These are phyloP conservation scores for Amoebophrya sp. DNA, from an alignment of 169 alveolate genomes.

Conservation along the genomic window DNA sequence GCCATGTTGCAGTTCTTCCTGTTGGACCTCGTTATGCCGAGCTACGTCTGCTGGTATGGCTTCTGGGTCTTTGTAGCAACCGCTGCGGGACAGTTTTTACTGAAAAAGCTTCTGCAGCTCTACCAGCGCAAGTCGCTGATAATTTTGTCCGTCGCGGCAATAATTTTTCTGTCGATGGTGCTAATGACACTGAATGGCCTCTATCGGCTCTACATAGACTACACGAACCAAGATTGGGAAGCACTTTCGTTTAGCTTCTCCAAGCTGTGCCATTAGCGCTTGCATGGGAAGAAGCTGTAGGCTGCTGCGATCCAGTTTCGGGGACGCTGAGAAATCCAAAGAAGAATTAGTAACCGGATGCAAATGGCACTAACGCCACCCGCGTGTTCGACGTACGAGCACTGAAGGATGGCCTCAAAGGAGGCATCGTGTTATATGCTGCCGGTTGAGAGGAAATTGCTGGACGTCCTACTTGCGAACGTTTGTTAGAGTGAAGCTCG, in stretches of 20 bases:
- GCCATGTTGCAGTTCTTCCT: neutral
- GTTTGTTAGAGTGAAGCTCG: too few relatives aligned
- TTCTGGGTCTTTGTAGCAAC: neutral
- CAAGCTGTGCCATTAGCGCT: neutral
- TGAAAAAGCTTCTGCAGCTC: neutral
- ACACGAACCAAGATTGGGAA: neutral
- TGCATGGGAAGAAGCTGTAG: too few relatives aligned
- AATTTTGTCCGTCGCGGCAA: neutral
- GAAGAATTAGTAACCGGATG: too few relatives aligned
- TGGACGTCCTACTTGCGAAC: too few relatives aligned
- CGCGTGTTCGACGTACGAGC: too few relatives aligned
- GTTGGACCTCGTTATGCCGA: neutral
- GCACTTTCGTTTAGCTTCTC: neutral
- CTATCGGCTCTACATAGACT: neutral
- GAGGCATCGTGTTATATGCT: too few relatives aligned
- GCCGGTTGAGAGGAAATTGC: too few relatives aligned
- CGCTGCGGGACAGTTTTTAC: neutral
- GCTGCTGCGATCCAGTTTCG: too few relatives aligned
- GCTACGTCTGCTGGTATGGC: neutral
- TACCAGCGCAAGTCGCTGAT: slow-evolving; percentile 10
- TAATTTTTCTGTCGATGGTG: neutral
- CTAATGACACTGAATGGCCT: neutral
- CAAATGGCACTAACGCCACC: too few relatives aligned
- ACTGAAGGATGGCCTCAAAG: too few relatives aligned
- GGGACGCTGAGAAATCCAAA: too few relatives aligned